These are phyloP conservation scores for Penicillium sumatraense DNA, from an alignment of 2,329 filamentous ascomycete species.

Conservation along the genomic window DNA sequence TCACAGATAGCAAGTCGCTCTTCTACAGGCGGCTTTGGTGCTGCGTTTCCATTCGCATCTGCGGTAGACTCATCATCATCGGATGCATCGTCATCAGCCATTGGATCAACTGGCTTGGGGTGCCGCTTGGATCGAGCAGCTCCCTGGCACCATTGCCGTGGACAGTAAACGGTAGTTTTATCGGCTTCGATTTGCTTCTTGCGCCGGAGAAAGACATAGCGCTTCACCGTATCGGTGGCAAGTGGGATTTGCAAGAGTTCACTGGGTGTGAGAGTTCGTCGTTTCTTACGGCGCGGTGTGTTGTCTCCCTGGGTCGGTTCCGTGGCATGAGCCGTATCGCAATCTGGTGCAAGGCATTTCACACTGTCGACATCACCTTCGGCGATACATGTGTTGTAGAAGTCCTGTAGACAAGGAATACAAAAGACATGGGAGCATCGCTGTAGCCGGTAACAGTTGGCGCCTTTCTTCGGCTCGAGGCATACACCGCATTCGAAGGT, in stretches of 20 bases:
- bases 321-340: slow-evolving; percentile 66
- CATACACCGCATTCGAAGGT: slow-evolving; percentile 90
- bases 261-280: slow-evolving; percentile 73
- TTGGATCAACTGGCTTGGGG: slow-evolving; percentile 70
- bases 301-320: slow-evolving; percentile 31
- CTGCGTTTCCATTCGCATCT: slow-evolving; percentile 51
- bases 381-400: slow-evolving; percentile 84
- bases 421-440: slow-evolving; percentile 94
- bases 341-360: slow-evolving; percentile 78
- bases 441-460: slow-evolving; percentile 77
- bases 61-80: slow-evolving; percentile 55
- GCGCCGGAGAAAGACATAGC: slow-evolving; percentile 88
- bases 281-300: slow-evolving; percentile 57
- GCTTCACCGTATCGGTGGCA: slow-evolving; percentile 72
- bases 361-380: slow-evolving; percentile 82
- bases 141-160: slow-evolving; percentile 88
- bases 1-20: slow-evolving; percentile 84
- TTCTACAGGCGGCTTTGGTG: slow-evolving; percentile 52
- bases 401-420: slow-evolving; percentile 81
- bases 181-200: slow-evolving; percentile 92
- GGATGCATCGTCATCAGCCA: slow-evolving; percentile 58
- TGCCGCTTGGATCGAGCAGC: slow-evolving; percentile 78
- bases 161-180: slow-evolving; percentile 90
- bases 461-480: slow-evolving; percentile 88
- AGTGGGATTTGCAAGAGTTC: slow-evolving; percentile 81